Conservation (phyloP, 129 eudicot species). For the Artemisia tridentata region DNA sequence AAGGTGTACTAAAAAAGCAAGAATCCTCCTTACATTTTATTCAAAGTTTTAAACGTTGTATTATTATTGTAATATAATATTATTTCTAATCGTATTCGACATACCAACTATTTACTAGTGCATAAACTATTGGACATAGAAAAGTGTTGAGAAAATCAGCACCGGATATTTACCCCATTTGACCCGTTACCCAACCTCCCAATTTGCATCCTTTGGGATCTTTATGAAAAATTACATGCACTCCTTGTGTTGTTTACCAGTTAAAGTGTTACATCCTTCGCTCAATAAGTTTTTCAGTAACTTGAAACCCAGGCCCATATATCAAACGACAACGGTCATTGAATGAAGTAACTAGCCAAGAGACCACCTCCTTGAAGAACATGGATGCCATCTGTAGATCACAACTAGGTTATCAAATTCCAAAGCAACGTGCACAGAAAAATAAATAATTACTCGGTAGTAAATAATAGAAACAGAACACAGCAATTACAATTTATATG, state of each 20-base stretch:
- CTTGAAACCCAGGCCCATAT: conserved; percentile 75
- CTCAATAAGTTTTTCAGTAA: conserved; percentile 36
- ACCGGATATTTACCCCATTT: background rate
- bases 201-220: background rate
- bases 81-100: background rate
- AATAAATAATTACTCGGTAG: background rate
- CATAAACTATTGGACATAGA: background rate
- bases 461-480: background rate
- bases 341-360: conserved; percentile 71
- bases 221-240: background rate
- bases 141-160: background rate
- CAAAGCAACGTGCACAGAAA: background rate
- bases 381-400: conserved; percentile 66
- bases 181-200: background rate
- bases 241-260: conserved; percentile 18
- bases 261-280: conserved; percentile 19
- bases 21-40: background rate
- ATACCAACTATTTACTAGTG: background rate
- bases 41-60: background rate
- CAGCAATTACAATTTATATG: background rate
- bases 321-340: conserved; percentile 71
- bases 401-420: conserved; percentile 15
- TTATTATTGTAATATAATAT: background rate
- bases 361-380: conserved; percentile 89
- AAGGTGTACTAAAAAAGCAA: background rate